These are phyloP conservation scores for Talaromyces sp. DNA, from an alignment of 2,329 filamentous ascomycete genomes.

Conservation along the genomic window DNA sequence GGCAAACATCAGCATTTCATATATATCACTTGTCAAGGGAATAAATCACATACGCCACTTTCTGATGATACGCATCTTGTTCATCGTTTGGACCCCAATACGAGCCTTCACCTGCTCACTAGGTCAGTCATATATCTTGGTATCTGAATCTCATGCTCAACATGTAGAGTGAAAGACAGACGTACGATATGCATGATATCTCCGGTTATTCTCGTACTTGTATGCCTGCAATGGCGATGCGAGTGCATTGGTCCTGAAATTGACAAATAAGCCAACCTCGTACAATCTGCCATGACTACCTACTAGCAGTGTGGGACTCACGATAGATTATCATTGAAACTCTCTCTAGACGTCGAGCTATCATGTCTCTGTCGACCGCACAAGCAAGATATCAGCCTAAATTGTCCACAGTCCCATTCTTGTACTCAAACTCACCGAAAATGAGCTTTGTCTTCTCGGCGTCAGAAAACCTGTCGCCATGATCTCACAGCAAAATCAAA, in stretches of 20 bases:
- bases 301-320: neutral
- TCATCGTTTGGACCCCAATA: conserved; percentile 31
- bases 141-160: neutral
- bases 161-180: neutral
- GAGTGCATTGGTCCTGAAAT: conserved; percentile 21
- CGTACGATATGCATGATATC: conserved; percentile 27
- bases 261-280: neutral
- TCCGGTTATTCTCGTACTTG: conserved; percentile 33
- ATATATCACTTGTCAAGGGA: neutral
- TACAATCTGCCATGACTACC: neutral
- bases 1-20: neutral
- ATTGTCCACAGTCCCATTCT: neutral
- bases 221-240: conserved; percentile 28
- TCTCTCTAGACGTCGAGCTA: neutral
- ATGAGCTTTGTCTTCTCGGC: conserved; percentile 4
- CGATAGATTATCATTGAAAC: conserved; percentile 6
- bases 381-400: neutral
- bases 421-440: neutral
- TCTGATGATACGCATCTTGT: conserved; percentile 22
- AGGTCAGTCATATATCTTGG: neutral
- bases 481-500: neutral
- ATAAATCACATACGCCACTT: conserved; percentile 21
- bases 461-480: conserved; percentile 8
- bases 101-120: conserved; percentile 23
- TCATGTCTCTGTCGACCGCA: neutral